Conservation (phyloP, 2,329 filamentous ascomycete species). For the Amauroascus verrucosus region DNA sequence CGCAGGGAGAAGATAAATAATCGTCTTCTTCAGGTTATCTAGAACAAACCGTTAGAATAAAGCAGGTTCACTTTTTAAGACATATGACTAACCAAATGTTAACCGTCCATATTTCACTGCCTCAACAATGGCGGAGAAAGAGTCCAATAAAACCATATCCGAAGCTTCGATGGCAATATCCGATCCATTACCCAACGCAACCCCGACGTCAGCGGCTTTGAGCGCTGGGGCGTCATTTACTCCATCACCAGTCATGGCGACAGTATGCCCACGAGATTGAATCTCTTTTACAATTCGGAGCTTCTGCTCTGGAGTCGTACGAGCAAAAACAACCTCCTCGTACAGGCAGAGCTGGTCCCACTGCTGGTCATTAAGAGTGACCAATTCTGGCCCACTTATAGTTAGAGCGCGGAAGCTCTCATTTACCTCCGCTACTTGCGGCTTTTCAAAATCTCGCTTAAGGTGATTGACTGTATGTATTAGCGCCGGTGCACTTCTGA, state of each 20-base stretch:
- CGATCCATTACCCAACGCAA: slow-evolving; percentile 48
- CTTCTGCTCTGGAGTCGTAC: slow-evolving; percentile 70
- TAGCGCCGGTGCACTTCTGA: slow-evolving; percentile 42
- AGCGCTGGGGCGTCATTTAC: slow-evolving; percentile 46
- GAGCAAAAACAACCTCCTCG: slow-evolving; percentile 63
- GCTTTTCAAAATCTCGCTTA: slow-evolving; percentile 24
- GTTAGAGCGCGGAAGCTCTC: slow-evolving; percentile 44
- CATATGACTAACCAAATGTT: slow-evolving; percentile 44
- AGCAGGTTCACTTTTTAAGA: background rate
- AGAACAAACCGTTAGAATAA: slow-evolving; percentile 4
- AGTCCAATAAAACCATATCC: slow-evolving; percentile 56
- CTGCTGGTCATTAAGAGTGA: slow-evolving; percentile 54
- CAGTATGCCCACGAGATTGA: slow-evolving; percentile 49
- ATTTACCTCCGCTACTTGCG: slow-evolving; percentile 11
- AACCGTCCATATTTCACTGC: slow-evolving; percentile 63
- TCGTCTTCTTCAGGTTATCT: slow-evolving; percentile 67
- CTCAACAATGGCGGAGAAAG: slow-evolving; percentile 60
- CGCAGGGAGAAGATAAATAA: slow-evolving; percentile 63
- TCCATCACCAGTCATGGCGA: slow-evolving; percentile 44
- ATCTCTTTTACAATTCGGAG: slow-evolving; percentile 69
- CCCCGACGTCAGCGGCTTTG: slow-evolving; percentile 50
- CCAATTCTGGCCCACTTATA: slow-evolving; percentile 55
- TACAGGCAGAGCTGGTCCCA: slow-evolving; percentile 58
- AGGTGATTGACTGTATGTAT: slow-evolving; percentile 49
- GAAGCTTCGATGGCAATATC: slow-evolving; percentile 54